phyloP scores from a whole-genome alignment of 2,329 filamentous ascomycete genomes.

The Mycosphaerella sp. region DNA sequence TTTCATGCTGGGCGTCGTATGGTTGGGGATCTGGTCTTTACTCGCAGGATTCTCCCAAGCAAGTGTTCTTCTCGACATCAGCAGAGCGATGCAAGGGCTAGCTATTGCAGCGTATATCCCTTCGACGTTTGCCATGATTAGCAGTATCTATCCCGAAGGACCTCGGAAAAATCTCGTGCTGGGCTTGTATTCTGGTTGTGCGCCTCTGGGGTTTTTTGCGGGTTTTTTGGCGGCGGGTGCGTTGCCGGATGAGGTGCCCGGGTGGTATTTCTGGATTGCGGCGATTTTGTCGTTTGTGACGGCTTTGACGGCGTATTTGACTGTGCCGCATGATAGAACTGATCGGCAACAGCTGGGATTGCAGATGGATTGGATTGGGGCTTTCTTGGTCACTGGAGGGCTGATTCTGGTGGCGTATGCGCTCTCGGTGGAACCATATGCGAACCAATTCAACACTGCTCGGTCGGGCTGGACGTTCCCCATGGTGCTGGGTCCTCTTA shows the following conservation, averaged over 20 bases:
- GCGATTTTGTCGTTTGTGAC: slow-evolving; percentile 27
- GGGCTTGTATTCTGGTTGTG: slow-evolving; percentile 34
- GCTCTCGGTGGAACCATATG: slow-evolving; percentile 32
- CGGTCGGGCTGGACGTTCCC: slow-evolving; percentile 25
- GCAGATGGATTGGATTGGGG: slow-evolving; percentile 36
- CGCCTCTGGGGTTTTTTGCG: slow-evolving; percentile 35
- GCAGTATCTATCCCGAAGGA: slow-evolving; percentile 31
- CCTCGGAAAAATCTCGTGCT: slow-evolving; percentile 33
- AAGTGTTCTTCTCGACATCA: slow-evolving; percentile 28
- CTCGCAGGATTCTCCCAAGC: slow-evolving; percentile 31
- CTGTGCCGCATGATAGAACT: slow-evolving; percentile 31
- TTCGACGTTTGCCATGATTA: slow-evolving; percentile 33
- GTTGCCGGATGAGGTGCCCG: slow-evolving; percentile 23
- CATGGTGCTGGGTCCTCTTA: slow-evolving; percentile 29
- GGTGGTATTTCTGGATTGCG: slow-evolving; percentile 36
- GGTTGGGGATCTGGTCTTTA: slow-evolving; percentile 34
- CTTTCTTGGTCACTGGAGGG: slow-evolving; percentile 32
- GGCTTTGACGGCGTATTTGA: slow-evolving; percentile 30
- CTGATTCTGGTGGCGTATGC: slow-evolving; percentile 34
- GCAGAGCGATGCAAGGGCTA: slow-evolving; percentile 35
- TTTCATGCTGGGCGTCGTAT: slow-evolving; percentile 34
- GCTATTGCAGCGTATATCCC: slow-evolving; percentile 35
- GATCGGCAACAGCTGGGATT: slow-evolving; percentile 30
- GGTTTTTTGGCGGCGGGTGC: slow-evolving; percentile 33
- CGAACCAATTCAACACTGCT: slow-evolving; percentile 14